These are phyloP conservation scores for Ottelia alismoides DNA, from an alignment of 106 monocot species.

Conservation along the genomic window DNA sequence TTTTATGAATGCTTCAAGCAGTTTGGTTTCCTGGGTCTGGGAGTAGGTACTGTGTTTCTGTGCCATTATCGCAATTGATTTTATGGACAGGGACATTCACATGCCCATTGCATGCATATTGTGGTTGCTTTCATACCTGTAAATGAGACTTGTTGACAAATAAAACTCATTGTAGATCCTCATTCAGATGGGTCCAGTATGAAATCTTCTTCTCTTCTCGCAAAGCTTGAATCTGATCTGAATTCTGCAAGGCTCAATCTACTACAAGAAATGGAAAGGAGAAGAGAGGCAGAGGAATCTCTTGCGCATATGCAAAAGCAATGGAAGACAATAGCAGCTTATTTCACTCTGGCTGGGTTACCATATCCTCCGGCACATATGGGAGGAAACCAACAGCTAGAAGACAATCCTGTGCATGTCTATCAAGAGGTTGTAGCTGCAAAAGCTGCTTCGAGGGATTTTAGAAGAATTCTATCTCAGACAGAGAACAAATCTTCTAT, in stretches of 20 bases:
- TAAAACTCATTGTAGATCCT: constrained; percentile 22
- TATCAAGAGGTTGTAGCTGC: constrained; percentile 23
- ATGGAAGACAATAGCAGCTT: constrained; percentile 5
- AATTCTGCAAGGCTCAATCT: constrained; percentile 15
- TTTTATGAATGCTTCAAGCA: no score
- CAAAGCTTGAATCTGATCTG: constrained; percentile 22
- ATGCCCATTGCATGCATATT: no score
- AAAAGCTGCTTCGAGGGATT: constrained; percentile 22
- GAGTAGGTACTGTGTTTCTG: no score
- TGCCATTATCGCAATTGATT: no score
- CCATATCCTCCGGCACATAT: constrained; percentile 2
- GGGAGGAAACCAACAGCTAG: constrained; percentile 3
- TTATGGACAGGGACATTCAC: no score
- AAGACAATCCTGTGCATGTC: constrained; percentile 19
- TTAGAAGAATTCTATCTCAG: constrained; percentile 24
- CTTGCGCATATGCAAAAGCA: constrained; percentile 5
- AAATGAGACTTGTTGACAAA: no score
- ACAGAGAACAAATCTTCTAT: constrained; percentile 25
- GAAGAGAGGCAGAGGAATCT: constrained; percentile 12
- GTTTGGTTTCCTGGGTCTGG: no score
- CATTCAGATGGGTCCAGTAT: constrained; percentile 23
- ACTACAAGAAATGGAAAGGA: constrained; percentile 17
- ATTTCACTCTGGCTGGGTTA: constrained; percentile 2
- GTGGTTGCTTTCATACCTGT: no score
- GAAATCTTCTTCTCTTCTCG: constrained; percentile 8